phyloP scores from a whole-genome alignment of 345 rosid genomes.

The Tarenaya hassleriana region DNA sequence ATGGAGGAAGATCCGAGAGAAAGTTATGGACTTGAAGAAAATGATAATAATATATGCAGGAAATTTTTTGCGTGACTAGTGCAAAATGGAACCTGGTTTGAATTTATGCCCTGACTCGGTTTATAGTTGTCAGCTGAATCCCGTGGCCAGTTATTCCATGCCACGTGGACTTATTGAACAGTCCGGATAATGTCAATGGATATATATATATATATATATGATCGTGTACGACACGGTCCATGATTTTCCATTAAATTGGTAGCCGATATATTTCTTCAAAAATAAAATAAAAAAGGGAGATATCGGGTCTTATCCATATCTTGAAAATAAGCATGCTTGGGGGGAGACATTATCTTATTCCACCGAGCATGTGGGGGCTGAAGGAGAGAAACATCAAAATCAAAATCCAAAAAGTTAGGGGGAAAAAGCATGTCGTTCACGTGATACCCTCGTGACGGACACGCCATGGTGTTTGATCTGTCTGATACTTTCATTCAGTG shows the following conservation, averaged over 20 bases:
- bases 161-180: background rate
- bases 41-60: no score
- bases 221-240: no score
- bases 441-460: conserved; percentile 41
- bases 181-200: no score
- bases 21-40: background rate
- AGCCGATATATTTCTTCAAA: background rate
- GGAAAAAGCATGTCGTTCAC: conserved; percentile 33
- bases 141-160: background rate
- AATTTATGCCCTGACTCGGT: background rate
- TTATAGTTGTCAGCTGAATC: background rate
- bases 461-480: conserved; percentile 44
- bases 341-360: background rate
- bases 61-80: background rate
- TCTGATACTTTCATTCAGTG: conserved; percentile 7
- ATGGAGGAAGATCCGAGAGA: background rate
- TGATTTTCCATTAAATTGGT: no score
- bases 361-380: conserved; percentile 20
- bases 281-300: no score
- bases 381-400: background rate
- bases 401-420: conserved; percentile 3
- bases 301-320: no score
- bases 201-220: conserved; percentile 25
- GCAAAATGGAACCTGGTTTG: background rate
- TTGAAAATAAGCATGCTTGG: conserved; percentile 11